These are phyloP conservation scores for Aspergillus alliaceus DNA, from an alignment of 2,329 filamentous ascomycete genomes.

Conservation along the genomic window DNA sequence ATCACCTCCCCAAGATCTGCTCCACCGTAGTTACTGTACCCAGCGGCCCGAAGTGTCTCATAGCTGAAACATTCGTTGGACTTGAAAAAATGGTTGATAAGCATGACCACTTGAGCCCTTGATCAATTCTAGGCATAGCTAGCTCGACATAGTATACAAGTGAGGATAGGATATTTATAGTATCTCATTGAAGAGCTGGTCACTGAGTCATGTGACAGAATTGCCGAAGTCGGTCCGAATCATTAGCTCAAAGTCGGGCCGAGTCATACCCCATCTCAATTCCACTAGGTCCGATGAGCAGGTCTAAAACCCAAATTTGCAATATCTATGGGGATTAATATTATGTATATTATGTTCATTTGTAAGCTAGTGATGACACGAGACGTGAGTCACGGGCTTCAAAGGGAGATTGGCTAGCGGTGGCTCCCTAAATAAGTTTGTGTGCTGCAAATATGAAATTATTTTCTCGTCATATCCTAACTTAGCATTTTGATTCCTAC, in stretches of 20 bases:
- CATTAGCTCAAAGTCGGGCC: too few relatives aligned
- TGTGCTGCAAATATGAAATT: too few relatives aligned
- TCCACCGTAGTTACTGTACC: background rate
- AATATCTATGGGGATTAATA: background rate
- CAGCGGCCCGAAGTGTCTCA: background rate
- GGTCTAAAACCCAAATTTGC: background rate
- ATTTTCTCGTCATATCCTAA: too few relatives aligned
- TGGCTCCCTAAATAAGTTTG: background rate
- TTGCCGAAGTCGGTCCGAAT: too few relatives aligned
- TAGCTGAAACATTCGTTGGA: constrained; percentile 2
- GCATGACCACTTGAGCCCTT: background rate
- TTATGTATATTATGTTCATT: background rate
- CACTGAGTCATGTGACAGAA: too few relatives aligned
- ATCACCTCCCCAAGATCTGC: constrained; percentile 1
- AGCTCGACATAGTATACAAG: too few relatives aligned
- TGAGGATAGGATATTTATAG: too few relatives aligned
- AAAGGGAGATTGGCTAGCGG: background rate
- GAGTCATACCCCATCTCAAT: background rate
- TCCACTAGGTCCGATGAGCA: background rate
- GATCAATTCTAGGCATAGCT: background rate
- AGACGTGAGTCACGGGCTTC: background rate
- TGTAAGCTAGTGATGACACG: background rate
- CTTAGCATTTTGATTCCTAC: too few relatives aligned
- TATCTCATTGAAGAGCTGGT: too few relatives aligned
- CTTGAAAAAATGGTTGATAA: background rate